These are phyloP conservation scores for Aureobasidium pullulans DNA, from an alignment of 2,329 filamentous ascomycete species.

Conservation along the genomic window DNA sequence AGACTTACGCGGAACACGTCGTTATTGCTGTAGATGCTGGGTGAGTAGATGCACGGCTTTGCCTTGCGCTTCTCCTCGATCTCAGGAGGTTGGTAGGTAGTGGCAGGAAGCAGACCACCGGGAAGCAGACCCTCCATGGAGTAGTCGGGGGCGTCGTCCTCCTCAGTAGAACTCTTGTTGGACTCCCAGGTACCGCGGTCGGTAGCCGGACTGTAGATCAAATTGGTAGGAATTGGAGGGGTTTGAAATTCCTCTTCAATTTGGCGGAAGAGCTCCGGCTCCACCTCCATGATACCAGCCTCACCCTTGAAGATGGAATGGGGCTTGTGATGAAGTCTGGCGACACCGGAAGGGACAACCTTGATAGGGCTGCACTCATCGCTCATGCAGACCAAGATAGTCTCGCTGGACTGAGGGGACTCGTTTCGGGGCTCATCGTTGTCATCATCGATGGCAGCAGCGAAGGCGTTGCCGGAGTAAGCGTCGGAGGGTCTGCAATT, in stretches of 20 bases:
- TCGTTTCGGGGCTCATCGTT: background rate
- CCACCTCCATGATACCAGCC: background rate
- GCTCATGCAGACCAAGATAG: background rate
- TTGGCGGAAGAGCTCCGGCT: background rate
- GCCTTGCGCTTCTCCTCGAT: background rate
- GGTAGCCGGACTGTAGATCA: background rate
- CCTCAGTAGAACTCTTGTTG: too few relatives aligned
- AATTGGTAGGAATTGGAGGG: background rate
- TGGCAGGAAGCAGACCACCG: background rate
- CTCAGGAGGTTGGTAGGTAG: background rate
- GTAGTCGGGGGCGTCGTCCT: too few relatives aligned
- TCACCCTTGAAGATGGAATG: background rate
- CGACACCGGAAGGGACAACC: background rate
- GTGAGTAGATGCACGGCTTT: background rate
- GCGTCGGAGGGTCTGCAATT: background rate
- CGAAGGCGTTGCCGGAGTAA: background rate
- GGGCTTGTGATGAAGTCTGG: background rate
- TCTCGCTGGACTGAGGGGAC: background rate
- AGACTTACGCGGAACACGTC: conserved; percentile 3
- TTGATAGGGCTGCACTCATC: background rate
- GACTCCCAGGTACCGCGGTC: background rate
- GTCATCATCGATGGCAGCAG: background rate
- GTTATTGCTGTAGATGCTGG: background rate
- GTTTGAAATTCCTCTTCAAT: background rate
- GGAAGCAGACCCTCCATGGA: background rate